phyloP scores from a whole-genome alignment of 2,329 filamentous ascomycete genomes.

The Aureobasidium sp. region DNA sequence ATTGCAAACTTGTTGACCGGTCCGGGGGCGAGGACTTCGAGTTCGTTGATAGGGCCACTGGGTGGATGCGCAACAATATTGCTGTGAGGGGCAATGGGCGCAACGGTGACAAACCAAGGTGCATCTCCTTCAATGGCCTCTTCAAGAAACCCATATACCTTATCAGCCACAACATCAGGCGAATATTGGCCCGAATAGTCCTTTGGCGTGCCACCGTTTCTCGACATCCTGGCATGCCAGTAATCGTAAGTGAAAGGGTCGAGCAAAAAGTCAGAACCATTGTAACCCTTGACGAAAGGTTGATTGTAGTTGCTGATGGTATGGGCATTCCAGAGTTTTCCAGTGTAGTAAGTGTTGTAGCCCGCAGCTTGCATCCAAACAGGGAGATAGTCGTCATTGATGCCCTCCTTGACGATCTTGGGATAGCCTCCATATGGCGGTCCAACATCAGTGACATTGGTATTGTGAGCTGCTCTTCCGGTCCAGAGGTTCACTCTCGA shows the following conservation, averaged over 20 bases:
- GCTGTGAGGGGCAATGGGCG: conserved; percentile 27
- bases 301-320: conserved; percentile 54
- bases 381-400: conserved; percentile 61
- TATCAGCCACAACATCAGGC: conserved; percentile 53
- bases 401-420: conserved; percentile 57
- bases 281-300: conserved; percentile 54
- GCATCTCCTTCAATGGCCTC: conserved; percentile 19
- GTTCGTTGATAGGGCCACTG: not conserved
- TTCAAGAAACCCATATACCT: conserved; percentile 52
- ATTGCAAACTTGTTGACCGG: conserved; percentile 19
- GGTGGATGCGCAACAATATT: conserved; percentile 18
- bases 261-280: conserved; percentile 39
- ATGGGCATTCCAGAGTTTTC: conserved; percentile 63
- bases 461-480: conserved; percentile 60
- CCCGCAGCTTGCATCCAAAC: conserved; percentile 61
- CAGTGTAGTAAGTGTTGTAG: conserved; percentile 65
- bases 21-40: conserved; percentile 7
- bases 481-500: conserved; percentile 59
- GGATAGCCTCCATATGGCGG: conserved; percentile 55
- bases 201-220: conserved; percentile 50
- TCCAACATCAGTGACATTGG: conserved; percentile 54
- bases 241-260: conserved; percentile 65
- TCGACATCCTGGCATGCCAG: conserved; percentile 55
- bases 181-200: conserved; percentile 51
- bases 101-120: conserved; percentile 28